Evolutionary conservation across 495 filamentous ascomycete genomes (phyloP).

Genomic region (Annulohypoxylon bovei): DNA sequence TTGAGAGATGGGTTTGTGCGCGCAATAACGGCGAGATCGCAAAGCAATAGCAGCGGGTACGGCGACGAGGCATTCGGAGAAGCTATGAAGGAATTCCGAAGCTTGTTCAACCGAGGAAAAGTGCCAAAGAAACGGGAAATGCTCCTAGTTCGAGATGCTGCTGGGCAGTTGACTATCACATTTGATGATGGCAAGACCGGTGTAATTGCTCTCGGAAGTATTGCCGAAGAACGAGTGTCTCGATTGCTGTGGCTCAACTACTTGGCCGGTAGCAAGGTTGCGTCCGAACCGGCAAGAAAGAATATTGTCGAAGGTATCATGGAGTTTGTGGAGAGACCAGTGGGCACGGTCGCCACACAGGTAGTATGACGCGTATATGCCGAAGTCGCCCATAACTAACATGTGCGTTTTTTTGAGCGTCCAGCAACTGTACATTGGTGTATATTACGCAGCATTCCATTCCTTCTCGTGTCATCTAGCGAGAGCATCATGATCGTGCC

Average conservation of each 20-base stretch:
- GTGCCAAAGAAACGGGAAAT: slow-evolving; percentile 80
- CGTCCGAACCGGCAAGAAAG: slow-evolving; percentile 81
- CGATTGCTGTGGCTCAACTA: slow-evolving; percentile 90
- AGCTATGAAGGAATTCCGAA: slow-evolving; percentile 78
- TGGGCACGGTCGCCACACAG: slow-evolving; percentile 83
- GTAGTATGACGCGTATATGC: slow-evolving; percentile 56
- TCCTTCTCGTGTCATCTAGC: slow-evolving; percentile 29
- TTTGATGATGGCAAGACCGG: slow-evolving; percentile 68
- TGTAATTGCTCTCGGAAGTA: slow-evolving; percentile 54
- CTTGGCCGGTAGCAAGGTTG: slow-evolving; percentile 84
- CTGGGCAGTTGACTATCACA: slow-evolving; percentile 73
- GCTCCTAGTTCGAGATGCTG: slow-evolving; percentile 71
- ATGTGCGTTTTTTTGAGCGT: slow-evolving; percentile 19
- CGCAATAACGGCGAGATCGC: slow-evolving; percentile 76
- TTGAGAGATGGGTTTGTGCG: slow-evolving; percentile 90
- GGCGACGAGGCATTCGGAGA: slow-evolving; percentile 76
- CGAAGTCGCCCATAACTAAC: slow-evolving; percentile 23
- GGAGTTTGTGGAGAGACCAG: slow-evolving; percentile 86
- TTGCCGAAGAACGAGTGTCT: slow-evolving; percentile 81
- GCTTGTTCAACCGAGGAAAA: slow-evolving; percentile 75
- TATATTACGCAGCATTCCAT: slow-evolving; percentile 37
- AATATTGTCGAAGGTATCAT: slow-evolving; percentile 89
- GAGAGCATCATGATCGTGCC: slow-evolving; percentile 19
- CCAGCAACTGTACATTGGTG: slow-evolving; percentile 29
- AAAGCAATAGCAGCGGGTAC: slow-evolving; percentile 60